phyloP scores from a whole-genome alignment of 2,329 filamentous ascomycete species.

The Talaromyces sp. region DNA sequence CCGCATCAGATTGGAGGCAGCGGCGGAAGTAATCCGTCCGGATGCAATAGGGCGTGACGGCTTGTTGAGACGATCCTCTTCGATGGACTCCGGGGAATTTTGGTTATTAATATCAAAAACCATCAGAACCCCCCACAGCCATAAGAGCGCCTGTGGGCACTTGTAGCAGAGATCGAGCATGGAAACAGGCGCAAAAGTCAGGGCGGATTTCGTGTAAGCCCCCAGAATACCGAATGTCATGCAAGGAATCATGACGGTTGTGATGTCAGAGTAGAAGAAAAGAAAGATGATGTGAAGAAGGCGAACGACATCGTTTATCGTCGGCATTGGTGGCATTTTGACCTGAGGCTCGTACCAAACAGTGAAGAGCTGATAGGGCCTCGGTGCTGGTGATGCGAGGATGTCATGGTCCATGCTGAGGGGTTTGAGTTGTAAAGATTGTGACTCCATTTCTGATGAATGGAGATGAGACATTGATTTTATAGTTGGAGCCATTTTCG shows the following conservation, averaged over 20 bases:
- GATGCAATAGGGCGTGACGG: conserved; percentile 16
- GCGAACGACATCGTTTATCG: neutral
- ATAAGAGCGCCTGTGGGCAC: conserved; percentile 6
- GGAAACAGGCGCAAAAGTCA: conserved; percentile 1
- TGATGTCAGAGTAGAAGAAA: conserved; percentile 18
- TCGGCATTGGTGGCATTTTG: neutral
- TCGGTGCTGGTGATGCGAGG: neutral
- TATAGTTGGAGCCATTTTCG: neutral
- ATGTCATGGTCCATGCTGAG: neutral
- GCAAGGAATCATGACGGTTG: conserved; percentile 17
- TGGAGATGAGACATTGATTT: conserved; percentile 7
- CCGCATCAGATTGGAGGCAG: conserved; percentile 9
- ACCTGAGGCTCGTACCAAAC: neutral
- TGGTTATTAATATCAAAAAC: conserved; percentile 20
- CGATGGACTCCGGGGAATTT: conserved; percentile 17
- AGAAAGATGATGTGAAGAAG: conserved; percentile 15
- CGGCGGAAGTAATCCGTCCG: conserved; percentile 12
- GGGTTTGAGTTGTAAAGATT: neutral
- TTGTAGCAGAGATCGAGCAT: conserved; percentile 6
- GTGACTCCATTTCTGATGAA: conserved; percentile 13
- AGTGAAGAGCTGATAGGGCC: conserved; percentile 1
- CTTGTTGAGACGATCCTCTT: conserved; percentile 19
- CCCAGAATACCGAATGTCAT: conserved; percentile 18
- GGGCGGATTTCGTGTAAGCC: conserved; percentile 9
- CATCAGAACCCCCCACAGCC: conserved; percentile 17